phyloP scores from a whole-genome alignment of 495 filamentous ascomycete species.

The Podospora anserina region DNA sequence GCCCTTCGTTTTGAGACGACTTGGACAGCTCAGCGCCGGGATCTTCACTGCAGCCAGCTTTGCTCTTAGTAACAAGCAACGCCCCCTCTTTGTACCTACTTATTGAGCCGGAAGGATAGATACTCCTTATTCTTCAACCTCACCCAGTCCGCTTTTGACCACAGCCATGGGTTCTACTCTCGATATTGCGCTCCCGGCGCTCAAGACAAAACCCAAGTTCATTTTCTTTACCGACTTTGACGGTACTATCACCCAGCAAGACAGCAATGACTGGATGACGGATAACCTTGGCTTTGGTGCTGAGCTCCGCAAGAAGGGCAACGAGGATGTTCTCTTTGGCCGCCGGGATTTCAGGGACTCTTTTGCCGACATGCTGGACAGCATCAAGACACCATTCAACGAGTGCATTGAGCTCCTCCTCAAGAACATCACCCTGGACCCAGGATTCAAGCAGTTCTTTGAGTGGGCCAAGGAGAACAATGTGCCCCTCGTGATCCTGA shows the following conservation, averaged over 20 bases:
- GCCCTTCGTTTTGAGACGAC: not conserved
- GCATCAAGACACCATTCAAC: conserved; percentile 70
- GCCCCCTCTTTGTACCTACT: not conserved
- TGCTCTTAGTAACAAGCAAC: not conserved
- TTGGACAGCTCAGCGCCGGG: not conserved
- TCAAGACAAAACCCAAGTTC: conserved; percentile 69
- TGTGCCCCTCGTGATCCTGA: conserved; percentile 87
- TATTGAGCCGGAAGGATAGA: not conserved
- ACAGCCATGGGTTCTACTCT: conserved; percentile 31
- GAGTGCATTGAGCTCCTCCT: conserved; percentile 72
- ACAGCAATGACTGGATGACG: conserved; percentile 94
- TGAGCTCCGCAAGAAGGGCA: conserved; percentile 61
- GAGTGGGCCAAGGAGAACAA: conserved; percentile 74
- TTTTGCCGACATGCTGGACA: conserved; percentile 86
- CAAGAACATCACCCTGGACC: conserved; percentile 83
- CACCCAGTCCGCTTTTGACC: not conserved
- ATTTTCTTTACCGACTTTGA: conserved; percentile 99
- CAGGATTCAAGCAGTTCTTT: conserved; percentile 81
- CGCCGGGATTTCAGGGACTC: conserved; percentile 72
- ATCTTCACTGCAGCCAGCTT: conserved; percentile 3
- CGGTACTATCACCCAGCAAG: conserved; percentile 85
- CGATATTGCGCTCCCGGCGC: conserved; percentile 41
- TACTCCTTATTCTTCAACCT: not conserved
- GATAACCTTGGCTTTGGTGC: conserved; percentile 85
- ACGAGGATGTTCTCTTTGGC: conserved; percentile 66